Conservation (phyloP, 2,329 filamentous ascomycete genomes). For the Phialophora expanda region DNA sequence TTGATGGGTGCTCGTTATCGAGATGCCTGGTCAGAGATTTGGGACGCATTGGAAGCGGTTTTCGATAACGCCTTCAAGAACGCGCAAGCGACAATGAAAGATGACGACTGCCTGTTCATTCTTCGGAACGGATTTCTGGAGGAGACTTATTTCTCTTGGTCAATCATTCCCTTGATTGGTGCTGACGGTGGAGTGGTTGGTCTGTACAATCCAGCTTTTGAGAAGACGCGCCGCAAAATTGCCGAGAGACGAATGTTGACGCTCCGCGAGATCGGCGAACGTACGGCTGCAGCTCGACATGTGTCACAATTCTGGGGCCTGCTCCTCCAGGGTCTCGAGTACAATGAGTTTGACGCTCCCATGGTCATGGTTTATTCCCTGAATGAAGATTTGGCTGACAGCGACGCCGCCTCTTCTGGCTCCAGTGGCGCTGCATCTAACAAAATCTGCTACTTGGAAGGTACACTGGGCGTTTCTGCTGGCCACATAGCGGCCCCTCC, state of each 20-base stretch:
- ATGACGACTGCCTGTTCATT: slow-evolving; percentile 78
- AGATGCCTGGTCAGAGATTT: slow-evolving; percentile 75
- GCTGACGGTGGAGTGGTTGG: slow-evolving; percentile 75
- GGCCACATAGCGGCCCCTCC: slow-evolving; percentile 66
- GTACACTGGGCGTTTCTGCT: slow-evolving; percentile 69
- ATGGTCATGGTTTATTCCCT: slow-evolving; percentile 80
- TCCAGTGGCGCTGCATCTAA: slow-evolving; percentile 68
- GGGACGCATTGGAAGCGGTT: slow-evolving; percentile 70
- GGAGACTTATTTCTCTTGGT: slow-evolving; percentile 81
- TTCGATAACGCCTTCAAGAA: slow-evolving; percentile 70
- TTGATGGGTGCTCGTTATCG: slow-evolving; percentile 76
- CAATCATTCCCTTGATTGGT: slow-evolving; percentile 75
- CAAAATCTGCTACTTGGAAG: slow-evolving; percentile 72
- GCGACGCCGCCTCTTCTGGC: slow-evolving; percentile 73
- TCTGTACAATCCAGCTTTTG: slow-evolving; percentile 79
- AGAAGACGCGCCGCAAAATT: slow-evolving; percentile 78
- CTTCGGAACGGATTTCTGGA: slow-evolving; percentile 69
- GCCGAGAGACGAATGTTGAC: slow-evolving; percentile 81
- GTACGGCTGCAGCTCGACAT: slow-evolving; percentile 72
- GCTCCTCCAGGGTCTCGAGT: slow-evolving; percentile 70
- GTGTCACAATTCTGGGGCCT: slow-evolving; percentile 75
- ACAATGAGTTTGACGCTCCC: slow-evolving; percentile 76
- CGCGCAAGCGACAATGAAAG: slow-evolving; percentile 82
- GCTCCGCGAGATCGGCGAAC: slow-evolving; percentile 76
- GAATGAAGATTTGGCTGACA: slow-evolving; percentile 68